Conservation (phyloP, 2,329 filamentous ascomycete species). For the Drechmeria coniospora region DNA sequence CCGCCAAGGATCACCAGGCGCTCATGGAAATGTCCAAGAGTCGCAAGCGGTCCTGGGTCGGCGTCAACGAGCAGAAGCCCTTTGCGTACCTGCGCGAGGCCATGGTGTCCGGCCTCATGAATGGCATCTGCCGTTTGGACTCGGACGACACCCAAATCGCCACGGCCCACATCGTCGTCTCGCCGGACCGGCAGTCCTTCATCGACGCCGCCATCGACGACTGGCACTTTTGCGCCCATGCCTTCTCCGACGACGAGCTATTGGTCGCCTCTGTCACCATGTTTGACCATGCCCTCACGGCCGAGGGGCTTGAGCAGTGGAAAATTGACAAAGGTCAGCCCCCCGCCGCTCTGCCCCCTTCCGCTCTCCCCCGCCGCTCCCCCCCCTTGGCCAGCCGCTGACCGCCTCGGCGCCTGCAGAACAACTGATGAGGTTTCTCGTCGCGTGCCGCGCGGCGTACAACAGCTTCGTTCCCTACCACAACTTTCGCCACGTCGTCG, state of each 20-base stretch:
- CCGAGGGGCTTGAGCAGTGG: slow-evolving; percentile 72
- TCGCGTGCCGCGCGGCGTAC: slow-evolving; percentile 85
- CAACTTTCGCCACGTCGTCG: slow-evolving; percentile 94
- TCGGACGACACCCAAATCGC: slow-evolving; percentile 46
- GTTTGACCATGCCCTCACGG: slow-evolving; percentile 71
- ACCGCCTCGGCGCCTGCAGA: slow-evolving; percentile 37
- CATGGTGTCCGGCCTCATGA: slow-evolving; percentile 87
- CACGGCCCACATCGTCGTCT: slow-evolving; percentile 52
- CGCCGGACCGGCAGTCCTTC: slow-evolving; percentile 44
- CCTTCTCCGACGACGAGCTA: slow-evolving; percentile 80
- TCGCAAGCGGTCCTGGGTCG: slow-evolving; percentile 83
- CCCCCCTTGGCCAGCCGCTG: too few relatives aligned
- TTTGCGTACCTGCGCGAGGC: slow-evolving; percentile 82
- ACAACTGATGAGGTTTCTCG: slow-evolving; percentile 69
- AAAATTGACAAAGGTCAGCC: slow-evolving; percentile 58
- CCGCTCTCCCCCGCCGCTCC: too few relatives aligned
- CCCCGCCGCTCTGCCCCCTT: slow-evolving; percentile 2
- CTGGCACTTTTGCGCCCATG: slow-evolving; percentile 84
- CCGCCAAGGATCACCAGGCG: slow-evolving; percentile 55
- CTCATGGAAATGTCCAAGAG: slow-evolving; percentile 58
- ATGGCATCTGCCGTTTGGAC: slow-evolving; percentile 64
- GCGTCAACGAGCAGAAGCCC: slow-evolving; percentile 68
- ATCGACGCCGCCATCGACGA: slow-evolving; percentile 56
- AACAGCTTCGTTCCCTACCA: slow-evolving; percentile 94
- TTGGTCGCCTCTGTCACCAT: slow-evolving; percentile 75